These are phyloP conservation scores for Thermothelomyces thermophilus DNA, from an alignment of 2,329 filamentous ascomycete species.

Conservation along the genomic window DNA sequence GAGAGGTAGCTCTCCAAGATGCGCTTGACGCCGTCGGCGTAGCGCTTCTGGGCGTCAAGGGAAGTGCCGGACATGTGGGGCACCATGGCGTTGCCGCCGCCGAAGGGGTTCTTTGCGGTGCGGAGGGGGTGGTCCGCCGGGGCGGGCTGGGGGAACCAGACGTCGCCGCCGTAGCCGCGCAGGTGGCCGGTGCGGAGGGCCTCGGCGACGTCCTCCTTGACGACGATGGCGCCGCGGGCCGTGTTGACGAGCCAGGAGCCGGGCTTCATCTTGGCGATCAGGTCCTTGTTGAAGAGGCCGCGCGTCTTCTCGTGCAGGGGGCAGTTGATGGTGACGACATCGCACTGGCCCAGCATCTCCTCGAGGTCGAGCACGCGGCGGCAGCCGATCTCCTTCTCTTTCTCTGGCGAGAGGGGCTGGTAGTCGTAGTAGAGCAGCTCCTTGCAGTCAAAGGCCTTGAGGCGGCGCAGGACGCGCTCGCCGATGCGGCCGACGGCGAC, in stretches of 20 bases:
- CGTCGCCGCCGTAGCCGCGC: constrained; percentile 79
- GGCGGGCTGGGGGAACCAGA: constrained; percentile 97
- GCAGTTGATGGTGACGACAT: constrained; percentile 99
- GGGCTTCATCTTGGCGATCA: constrained; percentile 98
- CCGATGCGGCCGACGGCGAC: constrained; percentile 96
- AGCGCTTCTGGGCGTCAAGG: constrained; percentile 93
- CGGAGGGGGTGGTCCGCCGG: constrained; percentile 89
- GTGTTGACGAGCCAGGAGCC: constrained; percentile 98
- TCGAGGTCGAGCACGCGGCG: constrained; percentile 81
- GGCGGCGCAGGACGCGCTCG: constrained; percentile 90
- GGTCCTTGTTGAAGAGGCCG: constrained; percentile 96
- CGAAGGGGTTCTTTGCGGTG: constrained; percentile 88
- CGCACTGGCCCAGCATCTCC: constrained; percentile 90
- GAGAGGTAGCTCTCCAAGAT: constrained; percentile 90
- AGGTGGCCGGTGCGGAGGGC: constrained; percentile 89
- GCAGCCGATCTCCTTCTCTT: constrained; percentile 93
- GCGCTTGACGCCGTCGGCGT: constrained; percentile 78
- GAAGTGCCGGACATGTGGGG: constrained; percentile 98
- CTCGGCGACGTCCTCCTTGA: constrained; percentile 97
- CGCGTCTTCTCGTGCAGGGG: constrained; percentile 96
- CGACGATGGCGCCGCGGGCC: constrained; percentile 94
- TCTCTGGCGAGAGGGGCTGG: constrained; percentile 80
- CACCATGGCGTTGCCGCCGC: constrained; percentile 97
- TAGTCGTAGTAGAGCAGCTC: constrained; percentile 99
- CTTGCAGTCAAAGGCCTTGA: constrained; percentile 99